phyloP scores from a whole-genome alignment of 768 basidiomycete species.

The Cystobasidium tubakii region DNA sequence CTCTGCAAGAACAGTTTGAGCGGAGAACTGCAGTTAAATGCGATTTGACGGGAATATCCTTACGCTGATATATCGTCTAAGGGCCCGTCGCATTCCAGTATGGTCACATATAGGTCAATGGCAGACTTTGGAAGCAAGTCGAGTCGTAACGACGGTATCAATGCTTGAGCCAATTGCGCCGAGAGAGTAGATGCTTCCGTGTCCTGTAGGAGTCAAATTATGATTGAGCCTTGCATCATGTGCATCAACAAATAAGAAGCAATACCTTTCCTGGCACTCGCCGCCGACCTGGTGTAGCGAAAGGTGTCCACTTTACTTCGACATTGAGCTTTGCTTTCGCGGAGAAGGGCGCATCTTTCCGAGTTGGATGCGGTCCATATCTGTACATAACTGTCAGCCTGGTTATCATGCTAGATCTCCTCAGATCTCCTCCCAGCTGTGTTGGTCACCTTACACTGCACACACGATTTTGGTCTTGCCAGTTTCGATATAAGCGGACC shows the following conservation, averaged over 20 bases:
- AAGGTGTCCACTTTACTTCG: constrained; percentile 94
- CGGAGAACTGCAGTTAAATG: too few species aligned
- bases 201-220: constrained; percentile 58
- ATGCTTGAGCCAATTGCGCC: constrained; percentile 74
- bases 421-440: constrained; percentile 46
- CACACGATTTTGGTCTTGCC: constrained; percentile 88
- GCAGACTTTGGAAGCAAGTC: constrained; percentile 90
- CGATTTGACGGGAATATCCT: not conserved
- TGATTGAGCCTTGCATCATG: not conserved
- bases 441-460: constrained; percentile 74
- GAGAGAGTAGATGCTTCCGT: constrained; percentile 85
- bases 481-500: constrained; percentile 93
- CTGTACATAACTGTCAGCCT: constrained; percentile 45
- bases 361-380: constrained; percentile 61
- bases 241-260: not conserved
- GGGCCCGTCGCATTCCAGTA: constrained; percentile 49
- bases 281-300: constrained; percentile 69
- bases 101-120: constrained; percentile 80
- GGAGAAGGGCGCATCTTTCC: constrained; percentile 50
- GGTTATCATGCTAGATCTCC: not conserved
- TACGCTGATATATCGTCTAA: constrained; percentile 9
- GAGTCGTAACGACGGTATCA: constrained; percentile 74
- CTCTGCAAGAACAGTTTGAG: constrained; percentile 51
- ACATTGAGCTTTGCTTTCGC: constrained; percentile 81
- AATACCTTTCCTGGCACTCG: constrained; percentile 70